Evolutionary conservation across 768 basidiomycete genomes (phyloP).

Genomic region (Russula compacta): DNA sequence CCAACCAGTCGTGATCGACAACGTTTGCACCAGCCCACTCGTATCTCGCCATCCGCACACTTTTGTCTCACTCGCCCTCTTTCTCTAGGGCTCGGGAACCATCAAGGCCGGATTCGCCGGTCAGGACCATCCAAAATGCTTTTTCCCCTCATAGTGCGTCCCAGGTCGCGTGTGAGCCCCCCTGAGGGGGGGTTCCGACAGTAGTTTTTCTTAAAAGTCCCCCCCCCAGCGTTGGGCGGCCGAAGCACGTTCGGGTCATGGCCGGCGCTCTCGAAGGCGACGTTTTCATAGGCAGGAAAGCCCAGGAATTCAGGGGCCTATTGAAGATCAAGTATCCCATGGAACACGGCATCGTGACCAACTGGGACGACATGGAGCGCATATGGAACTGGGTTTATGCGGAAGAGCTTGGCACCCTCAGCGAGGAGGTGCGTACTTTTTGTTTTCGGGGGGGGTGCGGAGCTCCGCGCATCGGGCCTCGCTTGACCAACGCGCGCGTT

Average conservation of each 20-base stretch:
- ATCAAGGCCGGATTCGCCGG: constrained; percentile 99
- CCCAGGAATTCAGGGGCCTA: constrained; percentile 92
- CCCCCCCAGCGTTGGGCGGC: constrained; percentile 72
- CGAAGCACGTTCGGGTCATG: constrained; percentile 97
- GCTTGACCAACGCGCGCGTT: constrained; percentile 6
- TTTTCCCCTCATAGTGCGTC: constrained; percentile 96
- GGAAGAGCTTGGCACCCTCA: constrained; percentile 89
- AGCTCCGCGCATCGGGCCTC: neutral
- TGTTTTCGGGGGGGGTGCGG: too few relatives aligned
- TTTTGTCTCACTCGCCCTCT: constrained; percentile 23
- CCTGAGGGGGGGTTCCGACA: neutral
- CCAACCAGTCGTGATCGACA: constrained; percentile 98
- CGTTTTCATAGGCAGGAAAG: constrained; percentile 89
- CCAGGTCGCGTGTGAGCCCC: constrained; percentile 13
- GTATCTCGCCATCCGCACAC: constrained; percentile 10
- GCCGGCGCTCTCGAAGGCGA: constrained; percentile 95
- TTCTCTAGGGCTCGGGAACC: constrained; percentile 84
- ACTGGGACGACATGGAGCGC: constrained; percentile 99
- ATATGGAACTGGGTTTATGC: constrained; percentile 99
- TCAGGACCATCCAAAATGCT: constrained; percentile 98
- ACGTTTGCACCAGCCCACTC: constrained; percentile 46
- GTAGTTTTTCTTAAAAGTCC: neutral
- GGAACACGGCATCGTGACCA: constrained; percentile 97
- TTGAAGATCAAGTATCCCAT: constrained; percentile 99
- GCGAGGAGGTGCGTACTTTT: constrained; percentile 71